Percentiles rank a stretch among this genome's conserved stretches.
Evolutionary conservation across 371 early-diverging fungal species (phyloP).

Genomic region (Apophysomyces ossiformis): DNA sequence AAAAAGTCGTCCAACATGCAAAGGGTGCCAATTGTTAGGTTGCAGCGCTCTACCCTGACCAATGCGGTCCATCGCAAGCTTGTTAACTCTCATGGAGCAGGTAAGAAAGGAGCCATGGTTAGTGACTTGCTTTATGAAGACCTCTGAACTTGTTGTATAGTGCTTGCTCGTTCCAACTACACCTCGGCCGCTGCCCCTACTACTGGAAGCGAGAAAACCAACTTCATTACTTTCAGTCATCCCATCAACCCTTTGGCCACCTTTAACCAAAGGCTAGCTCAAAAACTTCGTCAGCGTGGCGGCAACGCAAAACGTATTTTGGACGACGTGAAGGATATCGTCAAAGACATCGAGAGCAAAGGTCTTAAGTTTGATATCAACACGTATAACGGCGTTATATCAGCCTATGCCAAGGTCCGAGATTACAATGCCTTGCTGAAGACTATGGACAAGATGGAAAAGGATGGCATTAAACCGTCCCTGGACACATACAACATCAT

Average conservation of each 20-base stretch:
- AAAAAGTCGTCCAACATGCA: neutral
- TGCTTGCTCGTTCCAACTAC: conserved; percentile 5
- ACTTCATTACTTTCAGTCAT: conserved; percentile 33
- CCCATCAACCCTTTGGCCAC: conserved; percentile 37
- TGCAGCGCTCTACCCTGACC: neutral
- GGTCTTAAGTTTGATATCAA: conserved; percentile 49
- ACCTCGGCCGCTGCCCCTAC: neutral
- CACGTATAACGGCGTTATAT: conserved; percentile 55
- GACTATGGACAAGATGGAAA: conserved; percentile 38
- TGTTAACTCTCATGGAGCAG: conserved; percentile 1
- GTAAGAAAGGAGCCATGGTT: neutral
- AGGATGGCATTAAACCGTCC: conserved; percentile 31
- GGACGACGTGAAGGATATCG: conserved; percentile 23
- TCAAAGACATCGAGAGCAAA: conserved; percentile 35
- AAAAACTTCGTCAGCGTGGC: conserved; percentile 15
- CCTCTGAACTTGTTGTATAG: neutral
- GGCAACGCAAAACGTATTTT: conserved; percentile 19
- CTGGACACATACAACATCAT: conserved; percentile 41
- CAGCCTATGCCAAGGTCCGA: conserved; percentile 43
- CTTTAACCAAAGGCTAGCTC: conserved; percentile 32
- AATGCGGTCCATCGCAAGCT: neutral
- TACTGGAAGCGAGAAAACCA: conserved; percentile 4
- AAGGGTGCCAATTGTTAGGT: neutral
- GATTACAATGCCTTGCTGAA: conserved; percentile 17
- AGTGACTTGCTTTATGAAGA: neutral